phyloP scores from a whole-genome alignment of 2,329 filamentous ascomycete genomes.

The Aureobasidium sp. region DNA sequence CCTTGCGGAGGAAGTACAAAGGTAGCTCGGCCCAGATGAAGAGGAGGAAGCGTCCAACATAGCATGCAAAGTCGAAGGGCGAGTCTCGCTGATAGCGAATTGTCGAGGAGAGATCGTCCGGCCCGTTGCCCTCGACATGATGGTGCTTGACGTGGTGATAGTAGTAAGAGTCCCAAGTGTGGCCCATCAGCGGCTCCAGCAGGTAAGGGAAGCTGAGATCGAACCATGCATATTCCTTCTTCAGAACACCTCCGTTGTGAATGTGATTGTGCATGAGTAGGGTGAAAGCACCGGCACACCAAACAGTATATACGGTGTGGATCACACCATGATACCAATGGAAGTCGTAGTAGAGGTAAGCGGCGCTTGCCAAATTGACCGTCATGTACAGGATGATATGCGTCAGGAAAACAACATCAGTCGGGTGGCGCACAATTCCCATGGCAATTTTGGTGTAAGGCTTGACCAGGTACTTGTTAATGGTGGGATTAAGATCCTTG shows the following conservation, averaged over 20 bases:
- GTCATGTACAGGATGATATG: slow-evolving; percentile 66
- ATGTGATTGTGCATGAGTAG: slow-evolving; percentile 83
- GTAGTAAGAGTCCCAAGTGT: slow-evolving; percentile 80
- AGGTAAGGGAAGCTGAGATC: slow-evolving; percentile 67
- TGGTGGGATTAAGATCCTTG: slow-evolving; percentile 35
- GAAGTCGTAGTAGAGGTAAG: slow-evolving; percentile 59
- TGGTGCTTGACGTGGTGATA: slow-evolving; percentile 85
- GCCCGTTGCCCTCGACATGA: slow-evolving; percentile 74
- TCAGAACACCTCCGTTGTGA: slow-evolving; percentile 64
- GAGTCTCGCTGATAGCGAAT: slow-evolving; percentile 69
- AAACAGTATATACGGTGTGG: slow-evolving; percentile 60
- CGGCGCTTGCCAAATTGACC: slow-evolving; percentile 63
- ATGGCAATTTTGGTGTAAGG: slow-evolving; percentile 54
- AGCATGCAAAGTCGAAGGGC: slow-evolving; percentile 59
- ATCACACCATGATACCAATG: slow-evolving; percentile 59
- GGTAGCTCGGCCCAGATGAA: slow-evolving; percentile 70
- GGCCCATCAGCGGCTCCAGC: slow-evolving; percentile 68
- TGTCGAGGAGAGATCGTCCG: slow-evolving; percentile 67
- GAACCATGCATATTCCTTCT: slow-evolving; percentile 47
- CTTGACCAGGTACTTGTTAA: slow-evolving; percentile 47
- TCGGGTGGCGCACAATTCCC: slow-evolving; percentile 54
- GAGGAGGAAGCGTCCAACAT: slow-evolving; percentile 66
- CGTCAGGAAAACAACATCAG: slow-evolving; percentile 72
- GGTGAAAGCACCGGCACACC: slow-evolving; percentile 67
- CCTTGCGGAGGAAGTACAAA: slow-evolving; percentile 61